Evolutionary conservation across 2,329 filamentous ascomycete species (phyloP).

Genomic region (Pseudogymnoascus sp.): DNA sequence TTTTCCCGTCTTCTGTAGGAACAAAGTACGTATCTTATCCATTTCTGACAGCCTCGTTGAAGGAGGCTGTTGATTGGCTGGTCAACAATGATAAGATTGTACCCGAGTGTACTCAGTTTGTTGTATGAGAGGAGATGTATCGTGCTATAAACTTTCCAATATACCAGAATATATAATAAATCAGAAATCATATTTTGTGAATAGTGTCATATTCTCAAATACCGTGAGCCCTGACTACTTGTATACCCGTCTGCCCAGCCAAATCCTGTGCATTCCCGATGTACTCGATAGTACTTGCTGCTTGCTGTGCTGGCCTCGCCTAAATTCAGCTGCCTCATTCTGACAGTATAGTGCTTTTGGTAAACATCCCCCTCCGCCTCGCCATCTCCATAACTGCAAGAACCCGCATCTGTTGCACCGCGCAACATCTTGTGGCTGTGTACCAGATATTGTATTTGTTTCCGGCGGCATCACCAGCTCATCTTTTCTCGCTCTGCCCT

Average conservation of each 20-base stretch:
- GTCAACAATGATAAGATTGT: background rate
- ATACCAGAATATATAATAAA: background rate
- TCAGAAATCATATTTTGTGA: background rate
- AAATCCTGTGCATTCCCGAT: background rate
- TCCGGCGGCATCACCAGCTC: background rate
- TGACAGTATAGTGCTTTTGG: background rate
- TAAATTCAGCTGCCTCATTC: background rate
- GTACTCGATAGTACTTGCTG: background rate
- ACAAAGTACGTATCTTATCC: background rate
- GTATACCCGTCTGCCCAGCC: background rate
- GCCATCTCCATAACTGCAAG: background rate
- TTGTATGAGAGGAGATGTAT: background rate
- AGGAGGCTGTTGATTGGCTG: background rate
- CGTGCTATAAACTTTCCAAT: background rate
- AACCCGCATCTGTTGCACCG: background rate
- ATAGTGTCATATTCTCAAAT: background rate
- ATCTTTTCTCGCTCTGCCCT: background rate
- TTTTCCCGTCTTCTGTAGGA: background rate
- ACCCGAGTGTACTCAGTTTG: background rate
- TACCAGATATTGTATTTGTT: background rate
- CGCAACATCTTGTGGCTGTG: background rate
- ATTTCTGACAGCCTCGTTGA: background rate
- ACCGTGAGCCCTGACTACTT: background rate
- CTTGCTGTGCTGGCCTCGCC: background rate
- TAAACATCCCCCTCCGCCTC: background rate